A percentile compares a stretch with the other conserved stretches of the same genome.
phyloP scores from a whole-genome alignment of 495 filamentous ascomycete species.

The Trichoderma erinaceum region DNA sequence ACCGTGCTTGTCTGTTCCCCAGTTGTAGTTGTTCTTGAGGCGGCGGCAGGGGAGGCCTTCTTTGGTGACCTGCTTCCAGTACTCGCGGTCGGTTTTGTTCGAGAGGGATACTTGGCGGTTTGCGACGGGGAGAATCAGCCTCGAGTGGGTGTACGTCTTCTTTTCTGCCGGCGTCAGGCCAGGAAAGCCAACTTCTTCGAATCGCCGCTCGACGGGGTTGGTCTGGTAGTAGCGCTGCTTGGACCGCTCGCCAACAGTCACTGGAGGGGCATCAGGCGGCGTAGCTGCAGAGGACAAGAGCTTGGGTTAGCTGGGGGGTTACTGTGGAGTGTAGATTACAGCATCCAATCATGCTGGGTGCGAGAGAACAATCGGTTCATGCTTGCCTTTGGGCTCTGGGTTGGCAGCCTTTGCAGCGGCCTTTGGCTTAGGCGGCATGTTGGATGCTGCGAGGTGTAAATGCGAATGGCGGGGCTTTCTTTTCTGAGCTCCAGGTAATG shows the following conservation, averaged over 20 bases:
- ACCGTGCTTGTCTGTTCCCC: conserved; percentile 40
- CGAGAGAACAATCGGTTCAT: too few relatives aligned
- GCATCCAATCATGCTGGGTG: background rate
- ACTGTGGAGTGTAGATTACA: background rate
- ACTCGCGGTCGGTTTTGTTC: conserved; percentile 41
- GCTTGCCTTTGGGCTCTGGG: conserved; percentile 15
- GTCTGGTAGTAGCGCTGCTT: conserved; percentile 32
- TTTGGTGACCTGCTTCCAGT: conserved; percentile 43
- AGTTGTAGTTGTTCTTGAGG: conserved; percentile 25
- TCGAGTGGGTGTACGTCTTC: conserved; percentile 31
- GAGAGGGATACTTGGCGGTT: conserved; percentile 26
- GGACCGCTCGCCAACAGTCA: conserved; percentile 33
- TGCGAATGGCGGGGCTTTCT: conserved; percentile 10
- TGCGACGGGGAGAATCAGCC: conserved; percentile 27
- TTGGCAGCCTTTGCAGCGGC: conserved; percentile 10
- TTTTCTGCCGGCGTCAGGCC: conserved; percentile 34
- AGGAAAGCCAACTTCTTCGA: conserved; percentile 27
- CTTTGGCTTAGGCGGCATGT: conserved; percentile 14
- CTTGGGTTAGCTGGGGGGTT: background rate
- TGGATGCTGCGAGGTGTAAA: conserved; percentile 13
- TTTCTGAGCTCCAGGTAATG: background rate
- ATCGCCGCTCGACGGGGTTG: conserved; percentile 32
- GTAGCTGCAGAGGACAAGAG: background rate
- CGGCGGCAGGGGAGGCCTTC: conserved; percentile 36
- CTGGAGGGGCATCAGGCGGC: conserved; percentile 18